Evolutionary conservation across 179 eudicot species (phyloP).

Genomic region (Gypsophila paniculata): DNA sequence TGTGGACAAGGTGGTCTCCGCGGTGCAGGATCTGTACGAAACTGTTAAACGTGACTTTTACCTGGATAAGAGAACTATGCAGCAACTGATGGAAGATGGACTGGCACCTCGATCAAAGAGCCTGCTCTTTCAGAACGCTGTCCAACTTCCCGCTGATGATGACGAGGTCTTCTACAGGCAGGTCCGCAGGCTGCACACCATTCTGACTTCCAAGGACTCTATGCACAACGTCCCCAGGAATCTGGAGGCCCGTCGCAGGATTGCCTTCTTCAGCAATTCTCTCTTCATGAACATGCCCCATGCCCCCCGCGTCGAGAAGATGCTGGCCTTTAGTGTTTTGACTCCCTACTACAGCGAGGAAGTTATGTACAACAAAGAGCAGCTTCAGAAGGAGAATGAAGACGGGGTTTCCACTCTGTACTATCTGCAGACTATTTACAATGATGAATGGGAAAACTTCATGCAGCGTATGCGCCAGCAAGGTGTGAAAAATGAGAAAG

Average conservation of each 20-base stretch:
- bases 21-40: conserved; percentile 82
- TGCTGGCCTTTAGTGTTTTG: conserved; percentile 88
- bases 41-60: conserved; percentile 63
- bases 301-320: conserved; percentile 92
- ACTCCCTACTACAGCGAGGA: conserved; percentile 92
- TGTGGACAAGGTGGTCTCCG: conserved; percentile 59
- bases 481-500: conserved; percentile 55
- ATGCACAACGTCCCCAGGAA: conserved; percentile 79
- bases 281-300: conserved; percentile 97
- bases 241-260: conserved; percentile 85
- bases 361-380: conserved; percentile 76
- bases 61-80: conserved; percentile 47
- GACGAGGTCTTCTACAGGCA: conserved; percentile 70
- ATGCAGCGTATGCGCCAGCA: conserved; percentile 68
- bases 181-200: conserved; percentile 66
- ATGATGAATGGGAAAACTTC: conserved; percentile 86
- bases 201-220: conserved; percentile 78
- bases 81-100: conserved; percentile 74
- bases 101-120: conserved; percentile 55
- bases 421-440: conserved; percentile 83
- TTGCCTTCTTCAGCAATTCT: conserved; percentile 93
- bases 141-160: conserved; percentile 57
- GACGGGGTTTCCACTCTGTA: conserved; percentile 84
- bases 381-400: conserved; percentile 81
- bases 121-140: conserved; percentile 71